Evolutionary conservation across 768 basidiomycete genomes (phyloP), one percentile per base, ranked within the genome.

Genomic region (Baorangia bicolor): DNA sequence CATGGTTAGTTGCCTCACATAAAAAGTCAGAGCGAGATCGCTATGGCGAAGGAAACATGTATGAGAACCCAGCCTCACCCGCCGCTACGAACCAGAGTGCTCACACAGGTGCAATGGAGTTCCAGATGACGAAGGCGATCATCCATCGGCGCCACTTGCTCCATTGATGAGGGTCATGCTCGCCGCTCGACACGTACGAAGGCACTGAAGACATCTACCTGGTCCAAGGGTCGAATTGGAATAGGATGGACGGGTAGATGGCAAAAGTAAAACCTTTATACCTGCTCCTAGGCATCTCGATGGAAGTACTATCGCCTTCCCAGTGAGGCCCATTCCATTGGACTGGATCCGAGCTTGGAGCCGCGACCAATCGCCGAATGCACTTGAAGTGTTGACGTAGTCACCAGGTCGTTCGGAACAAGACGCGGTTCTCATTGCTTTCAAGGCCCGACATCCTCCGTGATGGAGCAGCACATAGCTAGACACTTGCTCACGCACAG

Each of bases 51-150:
- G 33, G 8, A 38, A 37, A 28, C 4, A 14, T 27, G 20, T 27
- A 39, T 58, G 42, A 50, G 49, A 48, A 25, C 10, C 18, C 34
- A 6, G 9, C 1, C 31, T 8, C 13, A 13, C 9, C 14, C 21
- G 14, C 14, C 21, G 14, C 2, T 1, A 49, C 10, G 25, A 23
- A 43, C 12, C 7, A 25, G 25, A 43, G 18, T 14, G 53, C 69
- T 48, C n/a, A 69, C 69, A 70, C 59, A 13, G 69, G 69, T 30
- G 69, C 69, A 20, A 71, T 69, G 16, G 57, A 53, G 33, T 69
- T 63, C 67, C 64, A 71, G 41, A 70, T 49, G 18, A 70, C 63
- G 30, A 71, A 57, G n/a, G 53, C 46, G 30, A 71, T 69, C 53
- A 56, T 49, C 60, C 69, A 70, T 30, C 68, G 62, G 13, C 61